phyloP scores from a whole-genome alignment of 202 grass and related monocot species.

The Dendrocalamus latiflorus region DNA sequence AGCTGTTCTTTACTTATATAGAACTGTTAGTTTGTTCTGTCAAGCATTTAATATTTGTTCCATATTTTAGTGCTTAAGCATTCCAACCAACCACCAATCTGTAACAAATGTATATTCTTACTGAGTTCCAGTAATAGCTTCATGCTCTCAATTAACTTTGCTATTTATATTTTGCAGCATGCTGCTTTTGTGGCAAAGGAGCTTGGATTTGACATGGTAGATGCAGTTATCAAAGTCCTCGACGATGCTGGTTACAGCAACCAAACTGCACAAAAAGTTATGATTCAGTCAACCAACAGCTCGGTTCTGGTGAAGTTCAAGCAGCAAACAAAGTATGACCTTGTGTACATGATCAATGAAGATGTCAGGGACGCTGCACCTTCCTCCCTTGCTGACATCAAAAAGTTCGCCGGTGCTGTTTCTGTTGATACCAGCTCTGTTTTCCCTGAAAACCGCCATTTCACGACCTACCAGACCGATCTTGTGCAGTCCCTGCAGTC shows the following conservation, averaged over 20 bases:
- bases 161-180: slow-evolving; percentile 45
- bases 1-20: slow-evolving; percentile 2
- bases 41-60: not conserved
- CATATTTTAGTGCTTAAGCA: not conserved
- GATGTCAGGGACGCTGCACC: slow-evolving; percentile 42
- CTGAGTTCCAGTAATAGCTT: not conserved
- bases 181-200: slow-evolving; percentile 60
- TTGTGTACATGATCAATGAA: slow-evolving; percentile 71
- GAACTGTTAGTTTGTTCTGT: not conserved
- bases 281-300: slow-evolving; percentile 79
- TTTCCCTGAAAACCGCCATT: slow-evolving; percentile 35
- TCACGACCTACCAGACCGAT: slow-evolving; percentile 38
- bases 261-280: slow-evolving; percentile 49
- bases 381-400: slow-evolving; percentile 57
- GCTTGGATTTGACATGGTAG: slow-evolving; percentile 58
- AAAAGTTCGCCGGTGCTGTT: slow-evolving; percentile 69
- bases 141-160: slow-evolving; percentile 14
- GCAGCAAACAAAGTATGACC: slow-evolving; percentile 58
- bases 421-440: slow-evolving; percentile 45
- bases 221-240: slow-evolving; percentile 46
- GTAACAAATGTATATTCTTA: not conserved
- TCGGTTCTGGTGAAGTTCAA: slow-evolving; percentile 78
- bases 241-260: slow-evolving; percentile 48
- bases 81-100: not conserved
- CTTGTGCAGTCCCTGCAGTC: slow-evolving; percentile 52